Conservation (phyloP, 805 yeast species). For the Pichia occidentalis region DNA sequence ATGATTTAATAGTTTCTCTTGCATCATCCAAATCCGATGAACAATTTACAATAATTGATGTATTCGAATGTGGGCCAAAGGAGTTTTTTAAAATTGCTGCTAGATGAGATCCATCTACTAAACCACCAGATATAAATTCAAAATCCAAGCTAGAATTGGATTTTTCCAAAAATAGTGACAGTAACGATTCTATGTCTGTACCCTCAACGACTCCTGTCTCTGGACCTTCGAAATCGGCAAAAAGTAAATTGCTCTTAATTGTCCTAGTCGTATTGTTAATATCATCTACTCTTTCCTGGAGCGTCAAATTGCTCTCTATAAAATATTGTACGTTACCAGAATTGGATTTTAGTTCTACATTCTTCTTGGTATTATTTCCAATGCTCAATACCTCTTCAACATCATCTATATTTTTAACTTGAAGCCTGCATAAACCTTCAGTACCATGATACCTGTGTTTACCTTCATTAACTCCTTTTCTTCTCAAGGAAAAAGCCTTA, state of each 20-base stretch:
- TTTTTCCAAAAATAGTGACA: too few relatives aligned
- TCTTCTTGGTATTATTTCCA: slow-evolving; percentile 52
- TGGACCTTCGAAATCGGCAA: slow-evolving; percentile 85
- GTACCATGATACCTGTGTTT: slow-evolving; percentile 43
- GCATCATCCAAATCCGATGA: slow-evolving; percentile 55
- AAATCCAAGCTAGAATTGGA: too few relatives aligned
- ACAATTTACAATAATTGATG: slow-evolving; percentile 66
- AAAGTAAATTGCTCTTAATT: slow-evolving; percentile 56
- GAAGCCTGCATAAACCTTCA: slow-evolving; percentile 57
- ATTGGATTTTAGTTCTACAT: slow-evolving; percentile 31
- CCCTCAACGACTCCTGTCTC: too few relatives aligned
- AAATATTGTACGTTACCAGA: too few relatives aligned
- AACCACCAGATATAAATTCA: too few relatives aligned
- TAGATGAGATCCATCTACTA: slow-evolving; percentile 74
- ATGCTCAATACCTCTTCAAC: slow-evolving; percentile 49
- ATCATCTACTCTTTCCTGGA: slow-evolving; percentile 52
- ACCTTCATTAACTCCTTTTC: slow-evolving; percentile 53
- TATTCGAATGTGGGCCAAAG: slow-evolving; percentile 76
- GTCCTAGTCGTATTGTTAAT: slow-evolving; percentile 50
- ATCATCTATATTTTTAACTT: slow-evolving; percentile 53
- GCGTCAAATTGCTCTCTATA: too few relatives aligned
- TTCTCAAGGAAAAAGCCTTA: slow-evolving; percentile 48
- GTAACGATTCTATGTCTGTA: too few relatives aligned
- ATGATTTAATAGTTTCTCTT: slow-evolving; percentile 61
- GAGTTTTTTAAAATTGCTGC: slow-evolving; percentile 76